Evolutionary conservation across 2,329 filamentous ascomycete species (phyloP), one percentile per base, ranked within the genome.

Genomic region (Nemania diffusa): DNA sequence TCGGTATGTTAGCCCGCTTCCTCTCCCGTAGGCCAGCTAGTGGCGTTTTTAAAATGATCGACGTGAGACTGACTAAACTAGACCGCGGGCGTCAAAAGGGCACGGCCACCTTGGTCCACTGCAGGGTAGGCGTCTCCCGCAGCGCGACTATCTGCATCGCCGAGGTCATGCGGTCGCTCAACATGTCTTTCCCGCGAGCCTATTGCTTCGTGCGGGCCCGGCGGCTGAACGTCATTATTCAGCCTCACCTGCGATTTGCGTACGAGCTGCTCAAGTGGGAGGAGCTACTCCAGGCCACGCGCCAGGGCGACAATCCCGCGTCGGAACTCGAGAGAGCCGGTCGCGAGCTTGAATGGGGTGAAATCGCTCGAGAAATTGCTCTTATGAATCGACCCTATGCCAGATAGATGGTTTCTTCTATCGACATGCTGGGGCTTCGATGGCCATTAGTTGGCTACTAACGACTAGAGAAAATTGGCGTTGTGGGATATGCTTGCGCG

Each of bases 141-240:
- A 97, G 93, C 69, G 96, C 96, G 13, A 99, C 95, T 1, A 97
- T 99, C 69, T 98, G 96, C 78, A 99, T 99, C 75, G 96, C 96
- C n/a, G 94, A 98, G 79, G 93, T 98, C 40, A 99, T 99, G 96
- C 90, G 91, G 40, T 85, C 91, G 27, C 80, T 93, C 73, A 85
- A 88, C 24, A 82, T 97, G 71, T 96, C 93, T 0, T 95, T 98
- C 74, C 94, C 96, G 13, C 88, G 92, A 62, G 96, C 96, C 66
- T 99, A 99, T 80, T 98, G 96, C 79, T 98, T 95, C 79, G 96
- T 99, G 42, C 90, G 96, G 34, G 96, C 96, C 22, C 88, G 96
- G 60, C 87, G 96, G 68, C 84, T 99, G 55, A 99, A 99, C 76
- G 96, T 99, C 59, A 99, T 99, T 71, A 98, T 99, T 71, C 96